These are phyloP conservation scores for Aspergillus sp. DNA, from an alignment of 2,329 filamentous ascomycete genomes.

Conservation along the genomic window DNA sequence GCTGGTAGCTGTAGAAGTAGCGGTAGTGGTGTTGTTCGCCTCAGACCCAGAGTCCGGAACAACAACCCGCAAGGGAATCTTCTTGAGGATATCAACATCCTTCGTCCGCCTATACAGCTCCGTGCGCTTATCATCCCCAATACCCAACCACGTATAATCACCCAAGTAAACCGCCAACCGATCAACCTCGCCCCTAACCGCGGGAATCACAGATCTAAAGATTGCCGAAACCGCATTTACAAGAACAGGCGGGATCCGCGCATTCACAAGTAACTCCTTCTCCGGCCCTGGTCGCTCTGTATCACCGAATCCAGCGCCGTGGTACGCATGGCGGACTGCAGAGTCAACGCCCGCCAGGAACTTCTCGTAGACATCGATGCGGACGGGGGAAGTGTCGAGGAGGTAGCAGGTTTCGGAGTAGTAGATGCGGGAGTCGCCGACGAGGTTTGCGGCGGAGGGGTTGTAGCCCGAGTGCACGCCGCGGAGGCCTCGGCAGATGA, in stretches of 20 bases:
- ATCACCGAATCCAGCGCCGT: conserved; percentile 37
- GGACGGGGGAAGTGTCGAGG: conserved; percentile 49
- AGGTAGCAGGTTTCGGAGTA: conserved; percentile 51
- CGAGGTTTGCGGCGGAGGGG: conserved; percentile 33
- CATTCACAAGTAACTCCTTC: conserved; percentile 48
- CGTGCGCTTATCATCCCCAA: conserved; percentile 52
- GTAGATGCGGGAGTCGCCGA: conserved; percentile 34
- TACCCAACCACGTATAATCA: conserved; percentile 62
- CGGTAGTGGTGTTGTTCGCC: not conserved
- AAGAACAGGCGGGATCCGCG: conserved; percentile 46
- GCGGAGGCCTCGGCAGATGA: conserved; percentile 58
- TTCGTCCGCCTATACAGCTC: conserved; percentile 56
- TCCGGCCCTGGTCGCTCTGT: conserved; percentile 45
- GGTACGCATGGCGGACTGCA: conserved; percentile 55
- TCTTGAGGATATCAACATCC: conserved; percentile 53
- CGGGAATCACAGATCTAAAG: conserved; percentile 45
- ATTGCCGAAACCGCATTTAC: conserved; percentile 43
- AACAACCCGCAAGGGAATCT: conserved; percentile 28
- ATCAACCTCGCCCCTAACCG: conserved; percentile 56
- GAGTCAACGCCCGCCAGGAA: conserved; percentile 60
- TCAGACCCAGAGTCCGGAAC: not conserved
- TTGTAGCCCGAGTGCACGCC: conserved; percentile 45
- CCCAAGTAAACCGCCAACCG: conserved; percentile 64
- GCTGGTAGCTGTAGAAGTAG: conserved; percentile 2
- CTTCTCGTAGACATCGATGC: conserved; percentile 56